Evolutionary conservation across 495 filamentous ascomycete genomes (phyloP), one percentile per base, ranked within the genome.

Genomic region (Pyronema omphalodes): DNA sequence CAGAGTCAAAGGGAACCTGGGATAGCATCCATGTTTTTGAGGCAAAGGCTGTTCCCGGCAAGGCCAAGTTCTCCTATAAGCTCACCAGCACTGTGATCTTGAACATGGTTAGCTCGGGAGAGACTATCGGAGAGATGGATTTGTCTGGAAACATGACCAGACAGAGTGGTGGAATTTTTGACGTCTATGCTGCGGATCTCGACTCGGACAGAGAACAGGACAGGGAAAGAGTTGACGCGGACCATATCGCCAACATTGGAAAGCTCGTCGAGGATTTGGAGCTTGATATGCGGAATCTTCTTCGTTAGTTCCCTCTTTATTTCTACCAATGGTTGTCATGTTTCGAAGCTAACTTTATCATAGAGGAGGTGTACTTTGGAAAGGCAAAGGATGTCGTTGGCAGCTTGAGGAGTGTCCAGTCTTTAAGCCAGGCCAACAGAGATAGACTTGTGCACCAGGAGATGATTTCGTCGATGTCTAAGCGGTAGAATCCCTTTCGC

Each of bases 331-430:
- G 36, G 3, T 17, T 44, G 37, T 14, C 7, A 17, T 40, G n/a
- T 6, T 17, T 3, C 18, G 19, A 23, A 34, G 47, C 60, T 66
- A 39, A 65, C 37, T 8, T 15, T 19, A 59, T 14, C 34, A 54
- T 53, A 79, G 77, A 96, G 74, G 91, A 99, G 71, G 91, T 99
- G 48, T 99, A 99, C 70, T 99, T 99, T 68, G 91, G 91, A 57
- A 99, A 99, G 73, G 91, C 91, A 9, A 95, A 89, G 75, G 91
- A 99, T 69, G 87, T 99, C 3, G 89, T 99, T n/a, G 91, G 89
- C 35, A 88, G 96, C 66, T 73, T 99, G 65, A 76, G 91, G 64
- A 96, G 91, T 83, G 77, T 95, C 57, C 76, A 76, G 37, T 76
- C 83, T 36, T 71, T 99, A 65, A 88, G 86, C 54, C 85, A 95